Base-by-base conservation (phyloP, 1,139 yeast genomes). In the Hyphopichia khmerensis region DNA sequence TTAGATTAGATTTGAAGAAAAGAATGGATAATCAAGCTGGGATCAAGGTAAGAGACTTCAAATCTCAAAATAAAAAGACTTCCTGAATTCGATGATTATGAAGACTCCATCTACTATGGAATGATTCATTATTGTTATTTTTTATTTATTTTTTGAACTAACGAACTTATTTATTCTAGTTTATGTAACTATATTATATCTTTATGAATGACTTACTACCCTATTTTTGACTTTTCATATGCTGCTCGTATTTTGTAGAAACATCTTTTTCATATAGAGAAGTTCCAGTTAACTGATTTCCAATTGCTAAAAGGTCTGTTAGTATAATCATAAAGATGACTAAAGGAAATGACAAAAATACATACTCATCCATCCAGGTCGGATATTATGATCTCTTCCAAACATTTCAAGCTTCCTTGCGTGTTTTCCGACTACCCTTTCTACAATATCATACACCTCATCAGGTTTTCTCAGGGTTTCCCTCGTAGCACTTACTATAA, bases 391-490 rank as follows among this genome's bases (percentile, higher is more conserved):
- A 47, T 82, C 84, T 44, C 96, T 75, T 3, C 97, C 98, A 64
- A 90, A 91, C 2, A 91, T 79, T 59, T 91, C 98, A 34, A 91
- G 69, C 56, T 91, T 91, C 29, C 95, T 70, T 2, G 91, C 77
- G 49, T 81, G 77, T 5, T 69, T 69, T 0, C 96, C 96, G 3
- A 84, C 96, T 35, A 90, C 58, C 47, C 97, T 68, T 49, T 91
- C 97, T 11, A 86, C 84, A 45, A 91, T 79, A n/a, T 84, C 93
- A 58, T 91, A 91, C 16, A 78, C 67, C 58, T 91, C 97, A 58
- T 88, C 96, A 0, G 98, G 98, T 58, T 91, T 91, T 49, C 95
- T 77, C 55, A 90, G 83, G 1, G 96, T 87, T 56, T 91, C 96
- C 50, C 96, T 75, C 0, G 97, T 87, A 2, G 84, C 75, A 21